A percentile compares a stretch with the other conserved stretches of the same genome.
These are phyloP conservation scores for Podila epigama DNA, from an alignment of 192 early-diverging fungal genomes.

Conservation along the genomic window DNA sequence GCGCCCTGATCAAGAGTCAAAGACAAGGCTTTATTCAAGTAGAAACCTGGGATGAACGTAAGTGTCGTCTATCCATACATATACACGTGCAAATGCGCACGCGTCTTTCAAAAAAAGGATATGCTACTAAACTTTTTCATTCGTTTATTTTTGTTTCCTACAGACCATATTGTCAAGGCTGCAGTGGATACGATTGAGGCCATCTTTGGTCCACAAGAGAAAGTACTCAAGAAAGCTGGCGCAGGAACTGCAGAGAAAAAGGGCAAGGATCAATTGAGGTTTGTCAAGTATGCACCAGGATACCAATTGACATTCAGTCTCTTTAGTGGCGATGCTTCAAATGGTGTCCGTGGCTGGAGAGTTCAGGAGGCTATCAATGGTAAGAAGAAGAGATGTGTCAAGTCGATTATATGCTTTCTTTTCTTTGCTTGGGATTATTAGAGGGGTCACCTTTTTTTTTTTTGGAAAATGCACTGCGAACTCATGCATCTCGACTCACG, in stretches of 20 bases:
- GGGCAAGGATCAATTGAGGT: conserved; percentile 63
- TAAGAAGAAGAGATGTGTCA: no score
- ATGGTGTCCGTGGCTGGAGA: conserved; percentile 81
- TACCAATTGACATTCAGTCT: conserved; percentile 90
- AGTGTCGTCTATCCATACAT: not conserved
- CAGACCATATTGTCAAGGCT: conserved; percentile 36
- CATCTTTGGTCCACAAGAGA: conserved; percentile 42
- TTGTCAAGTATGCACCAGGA: conserved; percentile 84
- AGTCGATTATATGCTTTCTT: conserved; percentile 3
- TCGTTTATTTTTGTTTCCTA: not conserved
- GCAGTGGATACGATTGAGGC: conserved; percentile 22
- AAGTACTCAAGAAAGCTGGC: conserved; percentile 17
- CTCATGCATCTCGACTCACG: no score
- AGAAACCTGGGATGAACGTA: conserved; percentile 41
- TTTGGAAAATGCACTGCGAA: no score
- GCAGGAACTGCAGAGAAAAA: conserved; percentile 22
- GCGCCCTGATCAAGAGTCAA: conserved; percentile 32
- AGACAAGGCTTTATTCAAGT: conserved; percentile 49
- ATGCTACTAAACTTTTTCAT: not conserved
- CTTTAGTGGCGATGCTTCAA: conserved; percentile 81
- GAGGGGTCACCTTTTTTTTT: no score
- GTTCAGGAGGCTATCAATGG: conserved; percentile 74
- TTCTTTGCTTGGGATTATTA: no score
- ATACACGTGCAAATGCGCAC: not conserved
- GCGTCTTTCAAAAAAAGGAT: not conserved